phyloP scores from a whole-genome alignment of 345 rosid genomes.

The Anacardium occidentale region DNA sequence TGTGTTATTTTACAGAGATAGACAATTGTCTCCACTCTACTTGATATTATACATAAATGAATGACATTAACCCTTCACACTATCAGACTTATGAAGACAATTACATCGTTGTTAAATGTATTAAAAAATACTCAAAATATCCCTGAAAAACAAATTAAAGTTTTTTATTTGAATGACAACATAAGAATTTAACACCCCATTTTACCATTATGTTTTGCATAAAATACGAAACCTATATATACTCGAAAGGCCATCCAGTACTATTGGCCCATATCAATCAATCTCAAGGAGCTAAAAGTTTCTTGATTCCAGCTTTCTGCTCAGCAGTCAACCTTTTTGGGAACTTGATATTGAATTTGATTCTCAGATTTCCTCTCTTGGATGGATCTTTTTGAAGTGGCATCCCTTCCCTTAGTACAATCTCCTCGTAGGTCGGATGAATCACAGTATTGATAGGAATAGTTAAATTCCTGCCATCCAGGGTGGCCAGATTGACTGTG shows the following conservation, averaged over 20 bases:
- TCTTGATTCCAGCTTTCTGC: conserved; percentile 53
- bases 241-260: background rate
- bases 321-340: conserved; percentile 50
- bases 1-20: no score
- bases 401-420: conserved; percentile 58
- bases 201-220: background rate
- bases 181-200: background rate
- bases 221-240: no score
- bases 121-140: background rate
- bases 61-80: background rate
- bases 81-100: no score
- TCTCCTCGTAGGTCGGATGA: conserved; percentile 53
- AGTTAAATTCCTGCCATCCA: conserved; percentile 52
- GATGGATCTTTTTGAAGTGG: conserved; percentile 59
- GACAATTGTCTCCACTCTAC: no score
- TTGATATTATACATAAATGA: background rate
- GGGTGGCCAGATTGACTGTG: conserved; percentile 46
- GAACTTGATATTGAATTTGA: conserved; percentile 62
- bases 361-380: conserved; percentile 52
- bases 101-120: background rate
- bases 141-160: background rate
- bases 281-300: conserved; percentile 36
- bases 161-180: background rate
- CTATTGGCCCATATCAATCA: background rate
- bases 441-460: conserved; percentile 47